Conservation (phyloP, 148 eudicot species). For the Fagopyrum esculentum region DNA sequence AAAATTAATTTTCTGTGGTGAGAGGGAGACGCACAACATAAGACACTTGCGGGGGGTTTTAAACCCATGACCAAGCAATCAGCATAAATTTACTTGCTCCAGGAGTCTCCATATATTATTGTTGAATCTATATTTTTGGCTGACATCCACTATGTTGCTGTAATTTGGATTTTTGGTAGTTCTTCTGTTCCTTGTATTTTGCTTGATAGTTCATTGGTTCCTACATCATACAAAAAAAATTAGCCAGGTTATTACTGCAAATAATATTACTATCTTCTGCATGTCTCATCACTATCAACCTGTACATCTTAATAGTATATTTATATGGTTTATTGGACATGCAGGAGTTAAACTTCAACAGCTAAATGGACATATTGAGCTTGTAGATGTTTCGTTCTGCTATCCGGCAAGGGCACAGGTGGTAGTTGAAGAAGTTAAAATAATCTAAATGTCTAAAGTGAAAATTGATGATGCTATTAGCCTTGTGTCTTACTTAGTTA, state of each 20-base stretch:
- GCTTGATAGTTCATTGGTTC: not conserved
- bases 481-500: not conserved
- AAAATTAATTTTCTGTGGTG: not conserved
- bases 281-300: not conserved
- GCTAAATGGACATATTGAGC: conserved; percentile 37
- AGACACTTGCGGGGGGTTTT: not conserved
- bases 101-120: not conserved
- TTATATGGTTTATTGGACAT: not conserved
- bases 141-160: not conserved
- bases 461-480: not conserved
- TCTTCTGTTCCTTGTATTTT: not conserved
- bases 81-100: not conserved
- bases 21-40: not conserved
- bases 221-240: not conserved
- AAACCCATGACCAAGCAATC: not conserved
- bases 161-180: not conserved
- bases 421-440: not conserved
- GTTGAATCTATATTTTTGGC: not conserved
- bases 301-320: not conserved
- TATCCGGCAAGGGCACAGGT: conserved; percentile 43
- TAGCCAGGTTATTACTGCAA: not conserved
- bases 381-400: conserved; percentile 37
- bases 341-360: conserved; percentile 35
- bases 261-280: not conserved
- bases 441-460: not conserved